A percentile compares a stretch with the other conserved stretches of the same genome.
Conservation (phyloP, 2,329 filamentous ascomycete genomes). For the Penicillium sp. region DNA sequence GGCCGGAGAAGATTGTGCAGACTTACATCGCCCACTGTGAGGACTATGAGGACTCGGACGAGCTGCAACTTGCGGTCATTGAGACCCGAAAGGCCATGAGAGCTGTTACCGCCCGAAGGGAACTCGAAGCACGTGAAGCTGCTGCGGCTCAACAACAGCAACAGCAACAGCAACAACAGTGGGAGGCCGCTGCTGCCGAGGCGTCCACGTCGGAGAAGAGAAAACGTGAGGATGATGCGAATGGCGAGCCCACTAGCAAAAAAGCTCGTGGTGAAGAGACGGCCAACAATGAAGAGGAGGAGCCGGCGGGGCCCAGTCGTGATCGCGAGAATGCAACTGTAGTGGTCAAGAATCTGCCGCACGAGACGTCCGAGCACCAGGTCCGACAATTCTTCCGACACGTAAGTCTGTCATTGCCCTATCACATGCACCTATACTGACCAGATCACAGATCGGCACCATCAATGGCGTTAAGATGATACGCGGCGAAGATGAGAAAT, state of each 20-base stretch:
- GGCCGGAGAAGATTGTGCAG: slow-evolving; percentile 51
- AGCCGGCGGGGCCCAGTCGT: slow-evolving; percentile 57
- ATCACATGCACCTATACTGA: slow-evolving; percentile 6
- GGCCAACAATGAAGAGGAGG: slow-evolving; percentile 31
- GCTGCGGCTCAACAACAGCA: slow-evolving; percentile 37
- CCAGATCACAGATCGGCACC: slow-evolving; percentile 60
- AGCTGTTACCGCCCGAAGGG: slow-evolving; percentile 61
- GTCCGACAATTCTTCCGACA: slow-evolving; percentile 88
- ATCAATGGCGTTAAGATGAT: slow-evolving; percentile 74
- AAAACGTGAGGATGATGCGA: slow-evolving; percentile 65
- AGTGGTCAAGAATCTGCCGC: slow-evolving; percentile 73
- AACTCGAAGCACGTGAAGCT: slow-evolving; percentile 63
- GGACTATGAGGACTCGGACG: slow-evolving; percentile 78
- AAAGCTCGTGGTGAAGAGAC: slow-evolving; percentile 57
- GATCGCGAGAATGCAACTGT: slow-evolving; percentile 90
- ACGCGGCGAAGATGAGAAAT: slow-evolving; percentile 58
- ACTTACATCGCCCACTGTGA: slow-evolving; percentile 63
- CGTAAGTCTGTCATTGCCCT: slow-evolving; percentile 32
- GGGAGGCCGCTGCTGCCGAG: slow-evolving; percentile 16
- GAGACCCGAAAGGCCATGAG: slow-evolving; percentile 68
- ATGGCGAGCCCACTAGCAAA: slow-evolving; percentile 63
- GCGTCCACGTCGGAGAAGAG: slow-evolving; percentile 52
- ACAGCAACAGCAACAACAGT: slow-evolving; percentile 20
- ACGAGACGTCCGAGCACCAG: slow-evolving; percentile 65
- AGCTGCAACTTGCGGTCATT: slow-evolving; percentile 71